Percentiles rank a stretch among this genome's conserved stretches.
phyloP scores from a whole-genome alignment of 768 basidiomycete species.

The Vishniacozyma victoriae region DNA sequence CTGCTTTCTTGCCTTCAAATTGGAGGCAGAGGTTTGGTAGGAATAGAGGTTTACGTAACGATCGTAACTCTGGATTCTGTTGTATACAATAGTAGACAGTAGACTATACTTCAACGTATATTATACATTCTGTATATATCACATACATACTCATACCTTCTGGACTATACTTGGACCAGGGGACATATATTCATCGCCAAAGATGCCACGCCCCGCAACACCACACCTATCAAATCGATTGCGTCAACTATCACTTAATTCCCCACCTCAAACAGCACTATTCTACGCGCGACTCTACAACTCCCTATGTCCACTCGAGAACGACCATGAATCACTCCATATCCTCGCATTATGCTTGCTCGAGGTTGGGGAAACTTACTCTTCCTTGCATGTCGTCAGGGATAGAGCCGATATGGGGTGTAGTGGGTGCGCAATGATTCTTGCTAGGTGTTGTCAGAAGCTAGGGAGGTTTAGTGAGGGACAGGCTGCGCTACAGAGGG shows the following conservation, averaged over 20 bases:
- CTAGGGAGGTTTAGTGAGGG: slow-evolving; percentile 31
- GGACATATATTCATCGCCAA: too few relatives aligned
- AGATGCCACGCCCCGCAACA: slow-evolving; percentile 13
- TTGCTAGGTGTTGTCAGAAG: slow-evolving; percentile 35
- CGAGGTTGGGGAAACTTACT: slow-evolving; percentile 24
- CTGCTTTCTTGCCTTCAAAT: too few relatives aligned
- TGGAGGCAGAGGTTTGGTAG: too few relatives aligned
- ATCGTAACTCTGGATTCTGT: too few relatives aligned
- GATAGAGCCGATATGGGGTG: slow-evolving; percentile 31
- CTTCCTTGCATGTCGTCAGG: slow-evolving; percentile 28
- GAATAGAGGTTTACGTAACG: too few relatives aligned
- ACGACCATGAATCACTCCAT: slow-evolving; percentile 32
- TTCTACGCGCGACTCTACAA: slow-evolving; percentile 37
- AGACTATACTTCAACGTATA: too few relatives aligned
- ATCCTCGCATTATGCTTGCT: slow-evolving; percentile 31
- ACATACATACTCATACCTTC: too few relatives aligned
- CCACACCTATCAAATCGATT: slow-evolving; percentile 23
- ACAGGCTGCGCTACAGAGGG: slow-evolving; percentile 25
- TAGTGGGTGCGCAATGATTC: slow-evolving; percentile 38
- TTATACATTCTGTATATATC: too few relatives aligned
- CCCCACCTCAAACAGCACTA: slow-evolving; percentile 21
- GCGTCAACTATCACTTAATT: slow-evolving; percentile 20
- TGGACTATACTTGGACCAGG: too few relatives aligned
- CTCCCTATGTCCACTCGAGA: slow-evolving; percentile 12
- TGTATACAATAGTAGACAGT: too few relatives aligned